Conservation (phyloP, 495 filamentous ascomycete genomes). For the Penicillium odoratum region DNA sequence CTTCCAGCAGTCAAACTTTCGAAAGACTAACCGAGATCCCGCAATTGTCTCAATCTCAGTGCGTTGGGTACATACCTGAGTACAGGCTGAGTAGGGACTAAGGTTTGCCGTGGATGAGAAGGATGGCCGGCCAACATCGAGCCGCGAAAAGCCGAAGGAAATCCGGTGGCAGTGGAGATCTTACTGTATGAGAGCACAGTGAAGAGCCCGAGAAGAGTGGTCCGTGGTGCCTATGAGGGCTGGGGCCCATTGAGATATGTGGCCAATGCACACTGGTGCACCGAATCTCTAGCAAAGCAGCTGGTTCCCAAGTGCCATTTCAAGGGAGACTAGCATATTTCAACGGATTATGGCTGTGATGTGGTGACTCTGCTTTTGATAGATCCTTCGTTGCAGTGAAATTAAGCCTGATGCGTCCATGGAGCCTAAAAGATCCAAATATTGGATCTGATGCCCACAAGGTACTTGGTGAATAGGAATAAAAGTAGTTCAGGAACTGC, state of each 20-base stretch:
- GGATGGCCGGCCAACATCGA: conserved; percentile 12
- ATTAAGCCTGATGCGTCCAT: conserved; percentile 14
- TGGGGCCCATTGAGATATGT: conserved; percentile 3
- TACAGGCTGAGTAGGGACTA: neutral
- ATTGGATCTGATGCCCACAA: conserved; percentile 28
- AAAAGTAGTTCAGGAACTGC: conserved; percentile 21
- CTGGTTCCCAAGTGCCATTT: conserved; percentile 4
- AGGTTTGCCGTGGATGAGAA: conserved; percentile 6
- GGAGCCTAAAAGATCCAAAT: conserved; percentile 16
- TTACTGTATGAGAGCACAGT: conserved; percentile 5
- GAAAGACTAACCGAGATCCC: neutral
- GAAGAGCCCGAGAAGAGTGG: conserved; percentile 7
- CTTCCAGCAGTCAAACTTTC: conserved; percentile 2
- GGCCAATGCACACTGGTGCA: neutral
- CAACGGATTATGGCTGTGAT: neutral
- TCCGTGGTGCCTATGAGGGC: neutral
- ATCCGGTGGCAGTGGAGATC: conserved; percentile 2
- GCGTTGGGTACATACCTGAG: conserved; percentile 6
- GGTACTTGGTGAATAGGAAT: conserved; percentile 27
- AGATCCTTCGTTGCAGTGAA: conserved; percentile 5
- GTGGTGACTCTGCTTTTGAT: conserved; percentile 3
- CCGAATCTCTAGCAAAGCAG: neutral
- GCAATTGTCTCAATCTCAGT: neutral
- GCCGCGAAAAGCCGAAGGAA: conserved; percentile 19
- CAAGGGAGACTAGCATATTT: neutral